These are phyloP conservation scores for Gossypium gossypioides DNA, from an alignment of 441 rosid genomes.

Conservation along the genomic window DNA sequence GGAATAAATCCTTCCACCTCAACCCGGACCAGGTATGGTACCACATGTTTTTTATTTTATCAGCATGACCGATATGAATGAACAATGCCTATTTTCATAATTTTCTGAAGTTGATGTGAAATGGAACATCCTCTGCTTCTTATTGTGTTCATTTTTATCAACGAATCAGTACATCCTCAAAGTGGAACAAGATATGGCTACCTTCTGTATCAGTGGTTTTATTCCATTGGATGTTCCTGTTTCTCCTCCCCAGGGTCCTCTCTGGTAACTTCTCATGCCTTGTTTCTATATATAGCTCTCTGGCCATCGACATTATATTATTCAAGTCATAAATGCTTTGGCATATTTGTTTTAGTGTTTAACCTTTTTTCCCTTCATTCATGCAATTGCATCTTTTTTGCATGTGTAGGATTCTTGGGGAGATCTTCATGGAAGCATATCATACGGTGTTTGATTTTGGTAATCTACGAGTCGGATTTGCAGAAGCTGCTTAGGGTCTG, in stretches of 20 bases:
- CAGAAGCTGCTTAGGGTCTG: constrained; percentile 21
- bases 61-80: no score
- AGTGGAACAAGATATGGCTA: constrained; percentile 11
- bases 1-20: constrained; percentile 45
- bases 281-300: neutral
- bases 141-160: neutral
- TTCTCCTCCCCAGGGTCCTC: constrained; percentile 27
- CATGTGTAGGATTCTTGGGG: constrained; percentile 26
- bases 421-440: constrained; percentile 27
- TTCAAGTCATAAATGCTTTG: neutral
- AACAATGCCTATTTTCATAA: neutral
- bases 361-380: neutral
- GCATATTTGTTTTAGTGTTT: neutral
- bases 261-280: constrained; percentile 18
- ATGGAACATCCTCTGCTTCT: neutral
- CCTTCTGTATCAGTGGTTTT: constrained; percentile 23
- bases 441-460: constrained; percentile 31
- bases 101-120: neutral
- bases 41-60: no score
- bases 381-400: neutral
- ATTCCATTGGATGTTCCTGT: constrained; percentile 23
- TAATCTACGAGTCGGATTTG: constrained; percentile 28
- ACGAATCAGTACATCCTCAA: constrained; percentile 18
- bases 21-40: constrained; percentile 37
- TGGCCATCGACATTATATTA: neutral